These are phyloP conservation scores for Euptelea pleiosperma DNA, from an alignment of 164 flowering plant species.

Conservation along the genomic window DNA sequence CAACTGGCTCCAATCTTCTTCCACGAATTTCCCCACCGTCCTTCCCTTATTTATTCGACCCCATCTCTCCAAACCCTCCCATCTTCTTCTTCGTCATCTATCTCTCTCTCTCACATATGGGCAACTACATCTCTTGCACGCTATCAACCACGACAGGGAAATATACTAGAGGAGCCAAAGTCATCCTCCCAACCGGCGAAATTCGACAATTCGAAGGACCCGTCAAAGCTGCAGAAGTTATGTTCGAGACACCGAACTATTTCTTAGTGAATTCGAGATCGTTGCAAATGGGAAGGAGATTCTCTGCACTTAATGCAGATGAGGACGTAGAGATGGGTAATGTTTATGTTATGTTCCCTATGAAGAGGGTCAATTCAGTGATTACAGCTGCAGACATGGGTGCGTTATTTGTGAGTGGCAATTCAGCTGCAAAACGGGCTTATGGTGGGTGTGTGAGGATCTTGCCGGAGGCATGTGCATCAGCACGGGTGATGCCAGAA, in stretches of 20 bases:
- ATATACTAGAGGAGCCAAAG: conserved; percentile 33
- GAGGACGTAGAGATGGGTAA: conserved; percentile 51
- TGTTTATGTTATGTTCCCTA: conserved; percentile 54
- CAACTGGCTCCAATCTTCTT: too few relatives aligned
- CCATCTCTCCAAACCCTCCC: background rate
- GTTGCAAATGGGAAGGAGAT: conserved; percentile 42
- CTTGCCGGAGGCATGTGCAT: conserved; percentile 26
- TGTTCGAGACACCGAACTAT: conserved; percentile 47
- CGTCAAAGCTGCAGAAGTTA: conserved; percentile 55
- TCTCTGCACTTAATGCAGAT: conserved; percentile 53
- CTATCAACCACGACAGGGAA: conserved; percentile 17
- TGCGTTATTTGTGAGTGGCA: conserved; percentile 38
- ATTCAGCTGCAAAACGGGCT: conserved; percentile 33
- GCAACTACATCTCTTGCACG: conserved; percentile 46
- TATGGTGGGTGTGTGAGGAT: conserved; percentile 27
- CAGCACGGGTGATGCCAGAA: background rate
- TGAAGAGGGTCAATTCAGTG: conserved; percentile 42
- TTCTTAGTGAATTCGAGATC: conserved; percentile 40
- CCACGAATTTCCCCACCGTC: too few relatives aligned
- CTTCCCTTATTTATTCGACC: too few relatives aligned
- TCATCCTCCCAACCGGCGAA: conserved; percentile 47
- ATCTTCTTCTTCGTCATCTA: too few relatives aligned
- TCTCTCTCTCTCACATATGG: too few relatives aligned
- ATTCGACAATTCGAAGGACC: conserved; percentile 35
- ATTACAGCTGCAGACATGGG: conserved; percentile 50